Conservation (phyloP, 495 filamentous ascomycete species). For the Aspergillus nidulans region DNA sequence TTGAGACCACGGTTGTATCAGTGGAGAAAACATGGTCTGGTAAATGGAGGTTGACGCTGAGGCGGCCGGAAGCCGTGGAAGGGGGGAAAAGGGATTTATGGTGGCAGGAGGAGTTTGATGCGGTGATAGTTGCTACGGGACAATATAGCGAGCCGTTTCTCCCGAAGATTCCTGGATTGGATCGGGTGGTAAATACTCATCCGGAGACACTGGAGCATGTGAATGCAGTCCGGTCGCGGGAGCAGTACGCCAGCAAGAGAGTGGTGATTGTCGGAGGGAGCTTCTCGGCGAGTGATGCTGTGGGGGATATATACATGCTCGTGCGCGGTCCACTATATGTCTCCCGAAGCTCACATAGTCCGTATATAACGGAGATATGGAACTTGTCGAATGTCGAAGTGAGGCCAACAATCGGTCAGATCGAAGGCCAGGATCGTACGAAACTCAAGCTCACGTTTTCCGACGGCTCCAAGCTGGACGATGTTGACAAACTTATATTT, state of each 20-base stretch:
- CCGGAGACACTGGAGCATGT: constrained; percentile 24
- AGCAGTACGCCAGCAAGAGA: constrained; percentile 23
- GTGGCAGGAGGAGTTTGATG: constrained; percentile 51
- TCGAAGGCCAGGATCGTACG: constrained; percentile 2
- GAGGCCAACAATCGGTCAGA: constrained; percentile 17
- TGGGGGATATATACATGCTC: constrained; percentile 24
- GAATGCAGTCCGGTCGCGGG: constrained; percentile 20
- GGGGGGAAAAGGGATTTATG: constrained; percentile 18
- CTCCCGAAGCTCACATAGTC: constrained; percentile 20
- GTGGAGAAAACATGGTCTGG: constrained; percentile 19
- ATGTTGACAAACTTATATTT: constrained; percentile 49
- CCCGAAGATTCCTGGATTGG: constrained; percentile 44
- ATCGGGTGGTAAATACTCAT: constrained; percentile 10
- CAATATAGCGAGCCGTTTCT: constrained; percentile 68
- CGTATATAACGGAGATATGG: constrained; percentile 16
- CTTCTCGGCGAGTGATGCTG: constrained; percentile 26
- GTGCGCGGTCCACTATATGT: constrained; percentile 23
- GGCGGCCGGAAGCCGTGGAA: constrained; percentile 13
- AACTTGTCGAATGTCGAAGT: constrained; percentile 20
- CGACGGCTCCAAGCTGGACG: constrained; percentile 30
- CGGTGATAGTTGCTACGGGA: constrained; percentile 69
- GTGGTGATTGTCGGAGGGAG: constrained; percentile 27
- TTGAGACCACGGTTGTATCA: constrained; percentile 29
- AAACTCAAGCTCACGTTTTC: constrained; percentile 25
- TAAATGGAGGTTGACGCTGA: constrained; percentile 25